These are phyloP conservation scores for Zea luxurians DNA, from an alignment of 176 grass and related monocot species.

Conservation along the genomic window DNA sequence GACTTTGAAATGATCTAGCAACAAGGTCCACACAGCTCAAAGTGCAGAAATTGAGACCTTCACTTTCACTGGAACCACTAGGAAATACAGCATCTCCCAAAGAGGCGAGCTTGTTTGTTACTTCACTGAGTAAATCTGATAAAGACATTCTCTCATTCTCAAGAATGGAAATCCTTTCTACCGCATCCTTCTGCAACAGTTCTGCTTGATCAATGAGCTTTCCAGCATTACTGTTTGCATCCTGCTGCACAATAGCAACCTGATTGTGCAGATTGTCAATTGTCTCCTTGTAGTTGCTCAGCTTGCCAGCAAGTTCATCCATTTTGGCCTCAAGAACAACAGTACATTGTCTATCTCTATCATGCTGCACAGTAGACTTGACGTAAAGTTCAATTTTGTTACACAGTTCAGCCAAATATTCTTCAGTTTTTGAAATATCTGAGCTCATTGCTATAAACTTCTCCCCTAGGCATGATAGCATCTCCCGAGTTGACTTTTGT, in stretches of 20 bases:
- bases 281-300: slow-evolving; percentile 56
- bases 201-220: slow-evolving; percentile 58
- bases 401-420: slow-evolving; percentile 45
- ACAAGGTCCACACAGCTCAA: slow-evolving; percentile 57
- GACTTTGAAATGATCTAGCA: slow-evolving; percentile 53
- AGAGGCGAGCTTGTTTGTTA: slow-evolving; percentile 53
- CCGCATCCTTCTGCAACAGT: slow-evolving; percentile 65
- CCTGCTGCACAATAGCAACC: slow-evolving; percentile 53
- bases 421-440: slow-evolving; percentile 60
- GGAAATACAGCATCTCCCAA: slow-evolving; percentile 33
- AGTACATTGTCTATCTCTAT: slow-evolving; percentile 48
- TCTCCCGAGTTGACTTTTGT: slow-evolving; percentile 47
- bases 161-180: slow-evolving; percentile 53
- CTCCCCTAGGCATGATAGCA: slow-evolving; percentile 57
- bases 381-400: slow-evolving; percentile 41
- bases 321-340: slow-evolving; percentile 58
- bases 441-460: slow-evolving; percentile 56
- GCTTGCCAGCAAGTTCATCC: slow-evolving; percentile 56
- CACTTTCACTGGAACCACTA: slow-evolving; percentile 40
- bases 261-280: slow-evolving; percentile 62
- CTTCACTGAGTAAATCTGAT: slow-evolving; percentile 42
- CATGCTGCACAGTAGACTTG: slow-evolving; percentile 50
- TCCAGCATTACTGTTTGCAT: slow-evolving; percentile 48
- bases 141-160: slow-evolving; percentile 58
- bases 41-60: slow-evolving; percentile 38